Base-by-base conservation (phyloP, 2,329 filamentous ascomycete genomes). In the Arthrinium phaeospermum region DNA sequence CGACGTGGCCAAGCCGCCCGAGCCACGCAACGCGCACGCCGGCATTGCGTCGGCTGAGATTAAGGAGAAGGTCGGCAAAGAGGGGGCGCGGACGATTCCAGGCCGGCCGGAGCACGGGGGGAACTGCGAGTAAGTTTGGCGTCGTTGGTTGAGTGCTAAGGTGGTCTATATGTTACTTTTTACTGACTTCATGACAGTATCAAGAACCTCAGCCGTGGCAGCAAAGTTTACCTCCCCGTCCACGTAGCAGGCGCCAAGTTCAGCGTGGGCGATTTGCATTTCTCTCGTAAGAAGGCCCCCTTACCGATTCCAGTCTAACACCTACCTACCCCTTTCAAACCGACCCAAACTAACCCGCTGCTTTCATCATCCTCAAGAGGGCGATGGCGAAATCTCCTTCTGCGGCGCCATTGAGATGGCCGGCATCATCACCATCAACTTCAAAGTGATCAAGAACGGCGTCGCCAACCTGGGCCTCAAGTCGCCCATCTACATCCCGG, bases 351-450 rank as follows among this genome's bases (percentile, higher is more conserved):
- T 67, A 12, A 37, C 16, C 16, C 19, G 49, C 5, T 27, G n/a
- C 47, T 45, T n/a, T 72, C 75, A 30, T 70, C 19, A 16, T 24
- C 27, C 27, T 30, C 27, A 69, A 88, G 87, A 97, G 82, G 95
- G 95, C 12, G 95, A 98, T 79, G 95, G 95, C 8, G 95, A 98
- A 80, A 97, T 98, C 73, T 94, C 91, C 3, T 98, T 95, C 80
- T 95, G 93, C 75, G 93, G 93, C 27, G 95, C 95, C 7, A 98
- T 98, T 77, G 95, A 98, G 82, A 98, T 98, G 93, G 94, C 95
- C 0, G 95, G 95, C 5, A 86, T 94, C 61, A 97, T 98, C 77
- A 98, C 95, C 3, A 89, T 98, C 82, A 97, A 96, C 78, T 95
- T 97, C 85, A 91, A 90, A 69, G 93, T 98, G 22, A 91, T 98